Conservation (phyloP, 176 grass and related monocot genomes). For the Chloris gayana region DNA sequence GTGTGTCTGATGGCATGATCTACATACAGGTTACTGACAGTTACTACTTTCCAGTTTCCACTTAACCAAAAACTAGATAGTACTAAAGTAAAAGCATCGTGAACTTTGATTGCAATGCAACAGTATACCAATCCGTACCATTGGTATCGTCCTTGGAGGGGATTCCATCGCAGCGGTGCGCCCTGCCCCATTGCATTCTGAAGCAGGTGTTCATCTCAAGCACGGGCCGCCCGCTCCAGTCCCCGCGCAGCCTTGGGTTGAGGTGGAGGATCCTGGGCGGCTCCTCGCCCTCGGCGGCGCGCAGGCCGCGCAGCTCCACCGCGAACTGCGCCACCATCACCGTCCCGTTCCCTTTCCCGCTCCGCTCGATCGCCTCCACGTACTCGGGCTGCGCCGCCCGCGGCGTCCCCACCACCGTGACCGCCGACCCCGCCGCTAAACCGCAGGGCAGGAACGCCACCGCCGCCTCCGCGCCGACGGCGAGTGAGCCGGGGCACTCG, state of each 20-base stretch:
- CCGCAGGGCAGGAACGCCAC: conserved; percentile 72
- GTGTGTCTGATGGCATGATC: not conserved
- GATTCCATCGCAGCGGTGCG: conserved; percentile 75
- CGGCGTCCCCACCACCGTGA: conserved; percentile 76
- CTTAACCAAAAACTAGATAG: not conserved
- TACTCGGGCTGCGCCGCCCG: conserved; percentile 55
- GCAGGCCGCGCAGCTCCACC: conserved; percentile 75
- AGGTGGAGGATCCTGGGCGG: conserved; percentile 94
- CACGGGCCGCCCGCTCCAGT: conserved; percentile 80
- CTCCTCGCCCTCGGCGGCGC: conserved; percentile 69
- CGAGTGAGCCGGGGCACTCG: conserved; percentile 60
- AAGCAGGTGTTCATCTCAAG: conserved; percentile 94
- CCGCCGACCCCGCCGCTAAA: conserved; percentile 71
- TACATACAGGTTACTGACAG: not conserved
- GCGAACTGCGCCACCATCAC: conserved; percentile 94
- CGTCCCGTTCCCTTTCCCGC: conserved; percentile 58
- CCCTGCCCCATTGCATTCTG: conserved; percentile 89
- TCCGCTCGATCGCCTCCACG: conserved; percentile 59
- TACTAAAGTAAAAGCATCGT: not conserved
- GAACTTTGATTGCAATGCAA: not conserved
- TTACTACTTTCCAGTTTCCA: conserved; percentile 10
- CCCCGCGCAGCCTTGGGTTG: conserved; percentile 79
- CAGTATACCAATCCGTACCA: conserved; percentile 50
- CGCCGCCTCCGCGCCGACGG: not conserved
- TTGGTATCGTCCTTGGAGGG: conserved; percentile 54